Evolutionary conservation across 2,329 filamentous ascomycete species (phyloP).

Genomic region (Colletotrichum musicola): DNA sequence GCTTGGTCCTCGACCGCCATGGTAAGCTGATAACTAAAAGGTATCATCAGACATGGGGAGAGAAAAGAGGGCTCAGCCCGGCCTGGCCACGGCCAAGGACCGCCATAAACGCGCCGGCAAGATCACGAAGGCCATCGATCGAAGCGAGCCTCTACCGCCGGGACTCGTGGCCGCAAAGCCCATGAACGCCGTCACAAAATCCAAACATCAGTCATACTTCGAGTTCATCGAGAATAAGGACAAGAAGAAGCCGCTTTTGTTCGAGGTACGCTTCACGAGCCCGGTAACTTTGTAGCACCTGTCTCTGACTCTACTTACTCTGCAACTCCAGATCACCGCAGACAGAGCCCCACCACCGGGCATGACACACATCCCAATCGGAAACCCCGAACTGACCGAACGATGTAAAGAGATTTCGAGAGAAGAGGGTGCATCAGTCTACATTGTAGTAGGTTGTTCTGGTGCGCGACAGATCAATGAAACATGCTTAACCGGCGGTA

Average conservation of each 20-base stretch:
- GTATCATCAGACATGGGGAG: conserved; percentile 38
- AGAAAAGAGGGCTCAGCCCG: conserved; percentile 38
- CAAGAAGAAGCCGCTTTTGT: conserved; percentile 74
- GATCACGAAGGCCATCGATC: conserved; percentile 42
- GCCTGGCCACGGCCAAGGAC: conserved; percentile 38
- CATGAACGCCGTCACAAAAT: conserved; percentile 51
- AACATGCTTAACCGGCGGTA: not conserved
- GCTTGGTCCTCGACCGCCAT: conserved; percentile 30
- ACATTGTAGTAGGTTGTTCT: conserved; percentile 68
- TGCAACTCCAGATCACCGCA: conserved; percentile 61
- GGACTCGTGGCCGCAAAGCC: conserved; percentile 53
- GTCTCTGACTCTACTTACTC: conserved; percentile 18
- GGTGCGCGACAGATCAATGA: not conserved
- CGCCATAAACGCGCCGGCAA: conserved; percentile 32
- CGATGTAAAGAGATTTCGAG: conserved; percentile 75
- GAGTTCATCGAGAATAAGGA: conserved; percentile 75
- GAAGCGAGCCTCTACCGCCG: conserved; percentile 49
- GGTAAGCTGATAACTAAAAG: conserved; percentile 34
- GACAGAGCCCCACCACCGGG: conserved; percentile 67
- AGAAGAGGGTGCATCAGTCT: conserved; percentile 72
- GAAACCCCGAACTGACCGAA: conserved; percentile 70
- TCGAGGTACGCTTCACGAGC: conserved; percentile 61
- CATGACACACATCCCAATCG: conserved; percentile 73
- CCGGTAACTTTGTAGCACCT: not conserved
- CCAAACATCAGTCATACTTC: conserved; percentile 72